Evolutionary conservation across 495 filamentous ascomycete genomes (phyloP).

Genomic region (Penicillium malachiteum): DNA sequence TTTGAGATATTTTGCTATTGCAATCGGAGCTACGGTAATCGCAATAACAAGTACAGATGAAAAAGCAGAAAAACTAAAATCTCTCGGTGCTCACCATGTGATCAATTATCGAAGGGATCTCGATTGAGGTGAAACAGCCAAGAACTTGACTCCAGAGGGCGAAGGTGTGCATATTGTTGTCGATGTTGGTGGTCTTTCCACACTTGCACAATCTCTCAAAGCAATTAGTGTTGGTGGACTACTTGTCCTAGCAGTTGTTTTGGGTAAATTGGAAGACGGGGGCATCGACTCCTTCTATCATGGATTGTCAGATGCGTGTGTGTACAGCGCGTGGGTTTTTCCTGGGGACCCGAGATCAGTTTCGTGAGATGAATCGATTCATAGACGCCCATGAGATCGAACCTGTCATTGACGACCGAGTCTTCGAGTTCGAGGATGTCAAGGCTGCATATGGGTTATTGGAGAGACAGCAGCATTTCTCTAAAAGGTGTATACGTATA

Average conservation of each 20-base stretch:
- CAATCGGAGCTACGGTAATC: neutral
- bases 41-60: neutral
- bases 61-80: neutral
- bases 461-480: neutral
- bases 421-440: neutral
- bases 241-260: neutral
- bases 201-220: neutral
- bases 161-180: neutral
- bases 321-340: conserved; percentile 74
- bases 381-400: neutral
- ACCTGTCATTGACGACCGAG: neutral
- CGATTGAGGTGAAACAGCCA: neutral
- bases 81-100: neutral
- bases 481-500: neutral
- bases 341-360: conserved; percentile 20
- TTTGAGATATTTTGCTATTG: neutral
- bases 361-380: neutral
- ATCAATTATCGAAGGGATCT: neutral
- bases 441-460: neutral
- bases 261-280: neutral
- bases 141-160: neutral
- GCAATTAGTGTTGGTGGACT: neutral
- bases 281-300: neutral
- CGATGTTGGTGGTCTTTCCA: neutral
- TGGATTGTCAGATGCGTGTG: conserved; percentile 45